phyloP scores from a whole-genome alignment of 1,139 yeast genomes.

The Pichia sp. region DNA sequence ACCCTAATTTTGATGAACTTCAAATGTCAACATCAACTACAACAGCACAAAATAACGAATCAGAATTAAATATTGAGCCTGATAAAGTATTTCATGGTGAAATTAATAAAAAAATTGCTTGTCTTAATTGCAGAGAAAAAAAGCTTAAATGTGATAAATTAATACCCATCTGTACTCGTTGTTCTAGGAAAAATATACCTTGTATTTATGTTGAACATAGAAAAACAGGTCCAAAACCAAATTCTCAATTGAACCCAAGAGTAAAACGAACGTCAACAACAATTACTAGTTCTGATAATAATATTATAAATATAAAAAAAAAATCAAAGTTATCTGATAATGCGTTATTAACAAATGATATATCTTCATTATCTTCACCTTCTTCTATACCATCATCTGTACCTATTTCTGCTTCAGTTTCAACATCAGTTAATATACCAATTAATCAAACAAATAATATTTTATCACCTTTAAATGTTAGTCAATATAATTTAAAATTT shows the following conservation, averaged over 20 bases:
- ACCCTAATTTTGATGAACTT: too few relatives aligned
- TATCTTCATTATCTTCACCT: too few relatives aligned
- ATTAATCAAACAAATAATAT: too few relatives aligned
- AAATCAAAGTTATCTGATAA: too few relatives aligned
- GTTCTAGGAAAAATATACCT: conserved; percentile 15
- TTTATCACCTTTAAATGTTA: too few relatives aligned
- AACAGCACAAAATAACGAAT: too few relatives aligned
- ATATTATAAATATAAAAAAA: neutral
- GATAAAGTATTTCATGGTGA: conserved; percentile 4
- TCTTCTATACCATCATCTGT: too few relatives aligned
- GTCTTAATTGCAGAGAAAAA: conserved; percentile 24
- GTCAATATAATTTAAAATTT: too few relatives aligned
- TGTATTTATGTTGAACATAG: conserved; percentile 25
- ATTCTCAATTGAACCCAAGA: neutral
- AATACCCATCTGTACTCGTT: conserved; percentile 24
- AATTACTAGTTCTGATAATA: neutral
- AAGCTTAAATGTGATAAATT: conserved; percentile 27
- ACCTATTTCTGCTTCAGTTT: too few relatives aligned
- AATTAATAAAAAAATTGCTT: conserved; percentile 24
- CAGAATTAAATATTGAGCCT: too few relatives aligned
- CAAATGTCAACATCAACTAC: too few relatives aligned
- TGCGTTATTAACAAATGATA: too few relatives aligned
- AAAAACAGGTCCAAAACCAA: conserved; percentile 29
- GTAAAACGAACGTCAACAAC: neutral
- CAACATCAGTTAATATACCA: neutral